These are phyloP conservation scores for Ophiostoma triangulosporum DNA, from an alignment of 2,329 filamentous ascomycete species.

Conservation along the genomic window DNA sequence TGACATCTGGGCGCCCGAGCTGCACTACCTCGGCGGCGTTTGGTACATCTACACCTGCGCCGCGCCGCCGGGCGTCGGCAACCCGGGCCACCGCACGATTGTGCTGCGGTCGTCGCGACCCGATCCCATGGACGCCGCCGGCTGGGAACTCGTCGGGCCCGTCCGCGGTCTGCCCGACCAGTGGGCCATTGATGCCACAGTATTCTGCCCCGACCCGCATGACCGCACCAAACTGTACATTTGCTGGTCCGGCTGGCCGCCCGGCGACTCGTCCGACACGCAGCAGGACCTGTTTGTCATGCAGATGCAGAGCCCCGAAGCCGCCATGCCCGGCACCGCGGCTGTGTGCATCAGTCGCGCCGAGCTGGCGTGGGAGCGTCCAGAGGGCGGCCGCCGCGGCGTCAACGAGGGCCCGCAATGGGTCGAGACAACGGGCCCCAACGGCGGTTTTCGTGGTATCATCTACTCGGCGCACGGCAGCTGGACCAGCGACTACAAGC, in stretches of 20 bases:
- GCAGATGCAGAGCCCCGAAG: not conserved
- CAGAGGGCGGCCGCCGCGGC: not conserved
- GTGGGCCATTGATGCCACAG: not conserved
- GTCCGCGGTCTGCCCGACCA: not conserved
- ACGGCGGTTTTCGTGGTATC: not conserved
- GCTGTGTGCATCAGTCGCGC: not conserved
- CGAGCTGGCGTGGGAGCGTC: not conserved
- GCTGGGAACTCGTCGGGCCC: not conserved
- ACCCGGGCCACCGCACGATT: not conserved
- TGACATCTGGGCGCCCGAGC: not conserved
- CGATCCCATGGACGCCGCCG: not conserved
- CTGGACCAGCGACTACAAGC: slow-evolving; percentile 1
- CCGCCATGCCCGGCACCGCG: not conserved
- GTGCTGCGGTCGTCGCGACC: not conserved
- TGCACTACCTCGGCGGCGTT: not conserved
- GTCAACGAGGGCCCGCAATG: not conserved
- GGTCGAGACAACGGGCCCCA: not conserved
- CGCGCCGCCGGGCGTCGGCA: not conserved
- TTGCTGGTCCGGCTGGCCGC: not conserved
- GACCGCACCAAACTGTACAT: not conserved
- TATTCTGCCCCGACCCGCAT: not conserved
- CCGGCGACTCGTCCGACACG: not conserved
- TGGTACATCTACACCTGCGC: slow-evolving; percentile 1
- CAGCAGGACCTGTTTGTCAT: not conserved
- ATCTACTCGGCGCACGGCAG: not conserved